Evolutionary conservation across 371 early-diverging fungal genomes (phyloP).

Genomic region (Mortierella sp.): DNA sequence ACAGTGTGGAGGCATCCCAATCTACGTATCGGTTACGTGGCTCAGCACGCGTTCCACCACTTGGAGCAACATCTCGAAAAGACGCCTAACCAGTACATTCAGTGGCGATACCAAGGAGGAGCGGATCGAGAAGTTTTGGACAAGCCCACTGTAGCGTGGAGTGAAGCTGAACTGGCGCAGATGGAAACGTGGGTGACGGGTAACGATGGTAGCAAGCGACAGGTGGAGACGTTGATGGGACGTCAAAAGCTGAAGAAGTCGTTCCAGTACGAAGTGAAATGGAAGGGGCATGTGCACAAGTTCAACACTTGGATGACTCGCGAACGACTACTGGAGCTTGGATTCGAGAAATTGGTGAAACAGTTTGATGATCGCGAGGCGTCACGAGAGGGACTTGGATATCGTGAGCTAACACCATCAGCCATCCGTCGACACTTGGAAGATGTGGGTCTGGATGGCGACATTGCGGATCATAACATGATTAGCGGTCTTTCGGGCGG

Average conservation of each 20-base stretch:
- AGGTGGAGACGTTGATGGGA: constrained; percentile 60
- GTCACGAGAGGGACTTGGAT: constrained; percentile 77
- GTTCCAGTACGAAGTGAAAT: constrained; percentile 88
- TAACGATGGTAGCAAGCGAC: constrained; percentile 58
- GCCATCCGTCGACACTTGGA: constrained; percentile 77
- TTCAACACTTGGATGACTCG: constrained; percentile 80
- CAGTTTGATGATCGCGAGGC: constrained; percentile 87
- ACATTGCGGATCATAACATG: constrained; percentile 79
- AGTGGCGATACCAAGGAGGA: constrained; percentile 86
- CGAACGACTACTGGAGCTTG: constrained; percentile 75
- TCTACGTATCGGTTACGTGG: constrained; percentile 87
- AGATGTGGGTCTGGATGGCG: constrained; percentile 84
- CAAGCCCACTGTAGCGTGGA: constrained; percentile 59
- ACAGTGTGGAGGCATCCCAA: constrained; percentile 83
- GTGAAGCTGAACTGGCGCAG: constrained; percentile 30
- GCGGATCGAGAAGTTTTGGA: constrained; percentile 85
- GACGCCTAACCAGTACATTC: constrained; percentile 87
- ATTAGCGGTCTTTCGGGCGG: constrained; percentile 85
- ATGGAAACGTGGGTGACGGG: constrained; percentile 55
- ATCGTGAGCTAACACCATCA: constrained; percentile 73
- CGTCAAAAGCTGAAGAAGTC: constrained; percentile 84
- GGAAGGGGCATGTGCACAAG: constrained; percentile 75
- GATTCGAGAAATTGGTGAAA: constrained; percentile 81
- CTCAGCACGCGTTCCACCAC: constrained; percentile 92
- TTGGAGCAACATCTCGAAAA: constrained; percentile 83